Conservation (phyloP, 352 stramenopile genomes). For the Phytopythium sindhum region DNA sequence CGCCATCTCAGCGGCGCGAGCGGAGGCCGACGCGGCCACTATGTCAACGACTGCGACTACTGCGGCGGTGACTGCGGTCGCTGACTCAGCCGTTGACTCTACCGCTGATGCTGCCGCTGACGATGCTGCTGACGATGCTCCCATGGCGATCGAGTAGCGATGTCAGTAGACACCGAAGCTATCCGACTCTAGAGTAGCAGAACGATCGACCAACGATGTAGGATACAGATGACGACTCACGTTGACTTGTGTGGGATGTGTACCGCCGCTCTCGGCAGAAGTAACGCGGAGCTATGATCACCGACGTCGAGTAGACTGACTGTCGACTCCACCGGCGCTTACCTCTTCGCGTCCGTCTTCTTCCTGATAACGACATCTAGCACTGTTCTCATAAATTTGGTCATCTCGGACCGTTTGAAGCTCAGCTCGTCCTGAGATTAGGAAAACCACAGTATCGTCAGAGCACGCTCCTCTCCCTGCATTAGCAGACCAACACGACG, state of each 20-base stretch:
- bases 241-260: not conserved
- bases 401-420: constrained; percentile 78
- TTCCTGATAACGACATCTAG: constrained; percentile 75
- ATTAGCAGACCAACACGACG: constrained; percentile 5
- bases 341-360: constrained; percentile 24
- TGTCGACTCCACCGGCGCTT: not conserved
- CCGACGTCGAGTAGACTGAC: not conserved
- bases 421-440: constrained; percentile 62
- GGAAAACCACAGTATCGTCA: not conserved
- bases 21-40: not conserved
- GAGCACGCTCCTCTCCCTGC: constrained; percentile 1
- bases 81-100: not conserved
- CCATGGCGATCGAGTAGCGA: not conserved
- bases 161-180: not conserved
- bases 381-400: constrained; percentile 80
- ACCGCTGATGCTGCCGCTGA: not conserved
- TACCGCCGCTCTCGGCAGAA: not conserved
- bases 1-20: constrained; percentile 20
- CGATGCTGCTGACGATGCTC: not conserved
- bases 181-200: constrained; percentile 1
- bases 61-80: not conserved
- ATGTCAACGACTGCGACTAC: not conserved
- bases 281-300: not conserved
- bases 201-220: not conserved
- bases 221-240: constrained; percentile 1